Evolutionary conservation across 2,329 filamentous ascomycete species (phyloP).

Genomic region (Cladophialophora immunda): DNA sequence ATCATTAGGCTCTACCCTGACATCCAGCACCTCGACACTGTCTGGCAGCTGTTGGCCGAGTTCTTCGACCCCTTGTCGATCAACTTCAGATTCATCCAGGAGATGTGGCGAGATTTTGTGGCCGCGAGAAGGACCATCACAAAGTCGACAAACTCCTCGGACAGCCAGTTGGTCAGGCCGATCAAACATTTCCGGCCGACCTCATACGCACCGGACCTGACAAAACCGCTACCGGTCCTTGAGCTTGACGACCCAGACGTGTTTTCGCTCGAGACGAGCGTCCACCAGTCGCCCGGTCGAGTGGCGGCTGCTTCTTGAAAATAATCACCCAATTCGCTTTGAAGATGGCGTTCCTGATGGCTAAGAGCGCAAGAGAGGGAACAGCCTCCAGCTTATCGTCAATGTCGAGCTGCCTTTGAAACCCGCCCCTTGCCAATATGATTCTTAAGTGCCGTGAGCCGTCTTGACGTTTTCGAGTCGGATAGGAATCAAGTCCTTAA

Average conservation of each 20-base stretch:
- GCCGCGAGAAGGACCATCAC: not conserved
- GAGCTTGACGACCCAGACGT: conserved; percentile 19
- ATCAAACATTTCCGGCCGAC: conserved; percentile 27
- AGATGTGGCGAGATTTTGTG: conserved; percentile 29
- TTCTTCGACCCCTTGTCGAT: conserved; percentile 32
- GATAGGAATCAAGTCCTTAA: no score
- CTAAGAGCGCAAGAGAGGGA: not conserved
- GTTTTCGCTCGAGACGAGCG: conserved; percentile 1
- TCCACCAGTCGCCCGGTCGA: conserved; percentile 8
- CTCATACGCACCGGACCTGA: conserved; percentile 25
- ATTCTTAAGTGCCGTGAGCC: no score
- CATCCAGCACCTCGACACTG: conserved; percentile 27
- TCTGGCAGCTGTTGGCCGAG: conserved; percentile 28
- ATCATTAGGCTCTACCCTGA: conserved; percentile 23
- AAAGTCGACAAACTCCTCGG: not conserved
- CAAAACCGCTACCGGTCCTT: conserved; percentile 17
- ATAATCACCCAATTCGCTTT: not conserved
- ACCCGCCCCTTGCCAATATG: no score
- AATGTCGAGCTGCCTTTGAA: no score
- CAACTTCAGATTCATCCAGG: conserved; percentile 24
- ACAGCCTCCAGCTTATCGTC: not conserved
- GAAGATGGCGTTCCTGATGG: not conserved
- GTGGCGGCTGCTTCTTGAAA: not conserved
- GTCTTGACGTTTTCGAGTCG: no score
- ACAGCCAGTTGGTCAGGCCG: conserved; percentile 5